Evolutionary conservation across 305 asterid genomes (phyloP).

Genomic region (Caryopteris hybrid): DNA sequence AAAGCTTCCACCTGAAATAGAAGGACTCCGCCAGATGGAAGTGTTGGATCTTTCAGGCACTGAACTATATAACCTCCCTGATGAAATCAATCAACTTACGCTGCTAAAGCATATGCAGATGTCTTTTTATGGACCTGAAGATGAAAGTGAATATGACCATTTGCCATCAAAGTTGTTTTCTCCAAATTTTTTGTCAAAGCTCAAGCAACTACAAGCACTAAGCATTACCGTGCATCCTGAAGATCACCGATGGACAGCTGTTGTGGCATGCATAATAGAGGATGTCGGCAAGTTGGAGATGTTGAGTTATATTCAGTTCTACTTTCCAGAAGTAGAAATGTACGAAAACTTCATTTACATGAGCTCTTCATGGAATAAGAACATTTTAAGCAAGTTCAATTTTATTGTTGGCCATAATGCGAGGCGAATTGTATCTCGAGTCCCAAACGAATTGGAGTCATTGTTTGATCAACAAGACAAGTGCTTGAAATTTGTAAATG

Average conservation of each 20-base stretch:
- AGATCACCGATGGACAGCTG: slow-evolving; percentile 18
- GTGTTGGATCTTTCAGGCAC: slow-evolving; percentile 26
- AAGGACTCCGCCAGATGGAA: slow-evolving; percentile 9
- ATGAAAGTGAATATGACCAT: slow-evolving; percentile 15
- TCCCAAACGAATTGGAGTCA: slow-evolving; percentile 14
- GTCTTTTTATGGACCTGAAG: slow-evolving; percentile 24
- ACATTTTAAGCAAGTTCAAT: neutral
- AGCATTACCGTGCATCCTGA: slow-evolving; percentile 24
- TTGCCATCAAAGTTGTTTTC: slow-evolving; percentile 12
- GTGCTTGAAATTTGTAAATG: slow-evolving; percentile 24
- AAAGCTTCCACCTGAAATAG: slow-evolving; percentile 5
- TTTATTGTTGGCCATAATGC: slow-evolving; percentile 21
- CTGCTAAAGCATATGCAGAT: slow-evolving; percentile 16
- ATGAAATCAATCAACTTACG: slow-evolving; percentile 14
- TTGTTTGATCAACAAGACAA: slow-evolving; percentile 3
- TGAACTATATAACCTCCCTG: slow-evolving; percentile 18
- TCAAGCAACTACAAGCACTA: slow-evolving; percentile 2
- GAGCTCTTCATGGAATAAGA: slow-evolving; percentile 9
- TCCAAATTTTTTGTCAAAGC: slow-evolving; percentile 13
- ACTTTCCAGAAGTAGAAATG: slow-evolving; percentile 12
- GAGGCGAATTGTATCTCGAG: slow-evolving; percentile 15
- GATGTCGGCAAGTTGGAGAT: slow-evolving; percentile 9
- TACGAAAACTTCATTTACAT: neutral
- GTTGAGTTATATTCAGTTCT: slow-evolving; percentile 21
- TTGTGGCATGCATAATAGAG: neutral